Percentiles rank a stretch among this genome's conserved stretches.
Conservation (phyloP, 1,284 basidiomycete species). For the Leccinum angustisporum region DNA sequence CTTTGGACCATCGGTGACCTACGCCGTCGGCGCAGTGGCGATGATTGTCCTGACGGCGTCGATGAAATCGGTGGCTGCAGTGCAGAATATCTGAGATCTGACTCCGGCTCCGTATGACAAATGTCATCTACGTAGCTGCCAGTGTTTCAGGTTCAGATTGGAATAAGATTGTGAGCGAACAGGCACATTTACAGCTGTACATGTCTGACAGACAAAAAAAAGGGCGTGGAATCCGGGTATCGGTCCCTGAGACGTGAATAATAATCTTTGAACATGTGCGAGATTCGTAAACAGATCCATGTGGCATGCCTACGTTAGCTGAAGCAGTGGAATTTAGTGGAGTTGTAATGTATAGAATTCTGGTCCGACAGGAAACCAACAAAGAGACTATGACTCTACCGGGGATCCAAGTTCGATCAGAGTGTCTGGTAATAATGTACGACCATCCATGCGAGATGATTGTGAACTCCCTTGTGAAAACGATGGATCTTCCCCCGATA, state of each 20-base stretch:
- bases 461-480: slow-evolving; percentile 36
- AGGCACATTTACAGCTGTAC: slow-evolving; percentile 5
- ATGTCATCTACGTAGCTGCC: background rate
- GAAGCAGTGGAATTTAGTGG: slow-evolving; percentile 34
- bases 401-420: slow-evolving; percentile 33
- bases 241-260: slow-evolving; percentile 16
- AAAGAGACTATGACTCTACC: slow-evolving; percentile 23
- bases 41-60: slow-evolving; percentile 57
- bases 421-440: slow-evolving; percentile 28
- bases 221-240: background rate
- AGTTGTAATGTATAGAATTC: slow-evolving; percentile 27
- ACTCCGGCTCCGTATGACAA: background rate
- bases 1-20: slow-evolving; percentile 79
- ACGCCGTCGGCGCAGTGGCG: slow-evolving; percentile 59
- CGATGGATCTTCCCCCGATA: slow-evolving; percentile 26
- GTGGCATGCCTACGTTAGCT: slow-evolving; percentile 25
- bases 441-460: slow-evolving; percentile 31
- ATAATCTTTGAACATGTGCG: slow-evolving; percentile 7
- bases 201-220: slow-evolving; percentile 6
- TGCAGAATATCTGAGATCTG: slow-evolving; percentile 5
- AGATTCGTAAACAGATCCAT: slow-evolving; percentile 13
- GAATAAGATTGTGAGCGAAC: background rate
- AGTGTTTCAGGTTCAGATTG: slow-evolving; percentile 10
- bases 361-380: slow-evolving; percentile 13
- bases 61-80: slow-evolving; percentile 50